A percentile compares a stretch with the other conserved stretches of the same genome.
Conservation (phyloP, 1,284 basidiomycete genomes). For the Trametes versicolor region DNA sequence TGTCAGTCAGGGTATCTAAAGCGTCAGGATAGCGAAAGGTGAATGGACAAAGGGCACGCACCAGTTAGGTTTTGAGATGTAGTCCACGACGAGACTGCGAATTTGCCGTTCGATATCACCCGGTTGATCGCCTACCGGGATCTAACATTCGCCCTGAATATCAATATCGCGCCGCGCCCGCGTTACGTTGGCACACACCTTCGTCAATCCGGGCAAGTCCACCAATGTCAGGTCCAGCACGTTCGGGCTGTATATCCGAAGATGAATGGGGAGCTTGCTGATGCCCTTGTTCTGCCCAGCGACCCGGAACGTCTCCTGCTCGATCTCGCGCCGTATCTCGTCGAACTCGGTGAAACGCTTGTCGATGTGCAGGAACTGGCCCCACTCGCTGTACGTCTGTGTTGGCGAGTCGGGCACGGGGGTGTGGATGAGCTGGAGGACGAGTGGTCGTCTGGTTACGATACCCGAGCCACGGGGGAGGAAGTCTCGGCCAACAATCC, state of each 20-base stretch:
- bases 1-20: background rate
- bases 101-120: slow-evolving; percentile 98
- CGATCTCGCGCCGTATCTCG: slow-evolving; percentile 96
- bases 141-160: slow-evolving; percentile 53
- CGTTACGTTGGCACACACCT: slow-evolving; percentile 61
- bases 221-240: slow-evolving; percentile 97
- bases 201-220: slow-evolving; percentile 95
- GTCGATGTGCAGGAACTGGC: slow-evolving; percentile 96
- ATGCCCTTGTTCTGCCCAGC: slow-evolving; percentile 99
- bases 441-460: slow-evolving; percentile 93
- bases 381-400: slow-evolving; percentile 83
- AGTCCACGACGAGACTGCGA: slow-evolving; percentile 92
- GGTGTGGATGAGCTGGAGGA: slow-evolving; percentile 95
- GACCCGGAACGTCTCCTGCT: slow-evolving; percentile 97
- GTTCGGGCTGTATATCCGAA: slow-evolving; percentile 95
- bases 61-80: slow-evolving; percentile 98
- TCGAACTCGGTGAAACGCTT: slow-evolving; percentile 95
- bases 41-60: slow-evolving; percentile 46
- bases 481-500: slow-evolving; percentile 96
- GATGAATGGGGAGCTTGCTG: slow-evolving; percentile 93
- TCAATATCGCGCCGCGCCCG: slow-evolving; percentile 10
- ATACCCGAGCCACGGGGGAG: slow-evolving; percentile 95
- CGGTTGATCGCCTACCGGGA: slow-evolving; percentile 91
- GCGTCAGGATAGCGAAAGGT: background rate
- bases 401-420: slow-evolving; percentile 60